These are phyloP conservation scores for Capsella rubella DNA, from an alignment of 441 rosid genomes.

Conservation along the genomic window DNA sequence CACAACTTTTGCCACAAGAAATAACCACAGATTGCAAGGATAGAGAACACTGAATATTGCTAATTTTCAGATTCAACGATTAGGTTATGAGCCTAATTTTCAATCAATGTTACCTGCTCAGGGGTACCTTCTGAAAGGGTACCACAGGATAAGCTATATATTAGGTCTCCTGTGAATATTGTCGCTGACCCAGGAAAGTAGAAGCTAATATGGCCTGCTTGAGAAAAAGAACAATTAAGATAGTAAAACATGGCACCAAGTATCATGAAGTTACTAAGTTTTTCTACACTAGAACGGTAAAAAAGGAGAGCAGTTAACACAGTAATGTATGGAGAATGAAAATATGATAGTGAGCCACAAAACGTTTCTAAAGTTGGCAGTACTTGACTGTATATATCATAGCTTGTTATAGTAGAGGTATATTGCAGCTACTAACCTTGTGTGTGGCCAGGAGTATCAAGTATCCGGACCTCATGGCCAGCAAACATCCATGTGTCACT, in stretches of 20 bases:
- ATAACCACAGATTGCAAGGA: not conserved
- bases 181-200: slow-evolving; percentile 89
- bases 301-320: not conserved
- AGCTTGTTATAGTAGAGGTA: not conserved
- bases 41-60: not conserved
- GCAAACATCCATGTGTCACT: slow-evolving; percentile 99
- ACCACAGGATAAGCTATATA: slow-evolving; percentile 98
- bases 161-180: slow-evolving; percentile 92
- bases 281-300: not conserved
- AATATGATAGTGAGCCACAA: slow-evolving; percentile 6
- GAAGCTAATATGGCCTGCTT: slow-evolving; percentile 94
- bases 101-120: slow-evolving; percentile 67
- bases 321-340: slow-evolving; percentile 3
- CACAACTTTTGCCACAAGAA: not conserved
- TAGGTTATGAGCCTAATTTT: not conserved
- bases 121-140: slow-evolving; percentile 95
- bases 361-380: not conserved
- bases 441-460: slow-evolving; percentile 96
- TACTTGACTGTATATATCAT: slow-evolving; percentile 13
- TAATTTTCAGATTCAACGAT: not conserved
- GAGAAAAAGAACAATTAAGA: slow-evolving; percentile 27
- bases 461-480: slow-evolving; percentile 85
- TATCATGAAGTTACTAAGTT: slow-evolving; percentile 8
- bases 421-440: slow-evolving; percentile 59
- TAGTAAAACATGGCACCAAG: slow-evolving; percentile 8